These are phyloP conservation scores for Verticillium nubilum DNA, from an alignment of 2,329 filamentous ascomycete species.

Conservation along the genomic window DNA sequence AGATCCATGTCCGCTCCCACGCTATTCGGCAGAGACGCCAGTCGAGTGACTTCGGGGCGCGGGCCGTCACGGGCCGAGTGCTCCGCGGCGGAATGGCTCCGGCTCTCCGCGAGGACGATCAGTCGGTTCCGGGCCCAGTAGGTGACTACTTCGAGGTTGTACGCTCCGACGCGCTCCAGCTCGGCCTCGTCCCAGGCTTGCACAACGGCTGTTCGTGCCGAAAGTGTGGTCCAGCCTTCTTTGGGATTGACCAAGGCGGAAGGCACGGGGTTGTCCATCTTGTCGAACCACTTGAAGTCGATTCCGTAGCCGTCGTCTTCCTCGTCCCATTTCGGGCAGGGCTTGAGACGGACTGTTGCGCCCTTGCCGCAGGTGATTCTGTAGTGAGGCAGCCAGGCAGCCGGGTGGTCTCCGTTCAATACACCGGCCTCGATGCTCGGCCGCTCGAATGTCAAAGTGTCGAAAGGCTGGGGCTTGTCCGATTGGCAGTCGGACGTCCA, in stretches of 20 bases:
- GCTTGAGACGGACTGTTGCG: slow-evolving; percentile 3
- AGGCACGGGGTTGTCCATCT: slow-evolving; percentile 2
- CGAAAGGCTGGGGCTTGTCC: background rate
- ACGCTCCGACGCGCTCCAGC: slow-evolving; percentile 3
- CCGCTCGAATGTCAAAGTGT: background rate
- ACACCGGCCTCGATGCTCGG: background rate
- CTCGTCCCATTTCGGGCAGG: slow-evolving; percentile 1
- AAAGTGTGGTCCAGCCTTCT: background rate
- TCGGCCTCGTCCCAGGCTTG: slow-evolving; percentile 4
- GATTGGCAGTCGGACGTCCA: background rate
- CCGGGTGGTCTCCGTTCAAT: too few species aligned
- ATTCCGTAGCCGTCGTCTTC: background rate
- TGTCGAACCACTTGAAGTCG: slow-evolving; percentile 7
- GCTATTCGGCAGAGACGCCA: too few species aligned
- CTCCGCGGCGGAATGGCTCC: background rate
- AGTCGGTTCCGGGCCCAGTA: slow-evolving; percentile 7
- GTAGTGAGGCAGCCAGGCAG: too few species aligned
- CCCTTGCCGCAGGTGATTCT: too few species aligned
- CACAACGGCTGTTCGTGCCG: background rate
- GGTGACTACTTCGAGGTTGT: slow-evolving; percentile 4
- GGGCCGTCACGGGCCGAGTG: too few species aligned
- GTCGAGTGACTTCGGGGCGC: too few species aligned
- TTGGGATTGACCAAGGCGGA: slow-evolving; percentile 1
- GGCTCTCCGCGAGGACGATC: background rate
- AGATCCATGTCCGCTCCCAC: too few species aligned